Conservation (phyloP, 495 filamentous ascomycete genomes). For the Xylaria grammica region DNA sequence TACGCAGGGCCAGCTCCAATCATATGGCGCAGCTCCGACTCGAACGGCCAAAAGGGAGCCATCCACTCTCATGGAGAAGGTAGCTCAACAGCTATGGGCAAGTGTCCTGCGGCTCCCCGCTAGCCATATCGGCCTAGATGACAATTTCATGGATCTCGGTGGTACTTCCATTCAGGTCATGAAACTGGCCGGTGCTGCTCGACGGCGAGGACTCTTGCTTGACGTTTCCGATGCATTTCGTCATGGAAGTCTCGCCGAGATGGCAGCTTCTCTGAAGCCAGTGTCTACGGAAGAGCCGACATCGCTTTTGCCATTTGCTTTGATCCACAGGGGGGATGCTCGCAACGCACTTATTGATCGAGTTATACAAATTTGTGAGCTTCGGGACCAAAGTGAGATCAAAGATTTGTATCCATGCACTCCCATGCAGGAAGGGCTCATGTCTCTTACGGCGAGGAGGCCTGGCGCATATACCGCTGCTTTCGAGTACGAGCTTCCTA, state of each 20-base stretch:
- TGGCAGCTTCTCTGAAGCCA: neutral
- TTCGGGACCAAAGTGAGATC: neutral
- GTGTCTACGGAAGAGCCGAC: neutral
- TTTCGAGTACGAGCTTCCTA: conserved; percentile 48
- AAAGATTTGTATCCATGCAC: conserved; percentile 17
- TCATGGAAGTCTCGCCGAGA: neutral
- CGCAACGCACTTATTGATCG: neutral
- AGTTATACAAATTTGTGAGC: neutral
- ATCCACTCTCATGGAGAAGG: neutral
- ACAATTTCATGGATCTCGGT: conserved; percentile 58
- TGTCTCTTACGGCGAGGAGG: neutral
- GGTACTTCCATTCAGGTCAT: conserved; percentile 64
- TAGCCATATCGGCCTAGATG: conserved; percentile 40
- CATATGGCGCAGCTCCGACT: neutral
- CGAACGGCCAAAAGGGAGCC: conserved; percentile 1
- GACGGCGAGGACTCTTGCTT: conserved; percentile 21
- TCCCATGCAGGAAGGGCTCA: conserved; percentile 14
- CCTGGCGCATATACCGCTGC: conserved; percentile 41
- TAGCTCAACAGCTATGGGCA: conserved; percentile 3
- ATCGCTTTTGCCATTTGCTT: neutral
- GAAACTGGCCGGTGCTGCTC: conserved; percentile 58
- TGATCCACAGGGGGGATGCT: neutral
- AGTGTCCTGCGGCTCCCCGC: conserved; percentile 4
- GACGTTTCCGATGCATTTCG: neutral
- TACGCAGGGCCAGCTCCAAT: neutral